Percentiles rank a stretch among this genome's conserved stretches.
Evolutionary conservation across 2,329 filamentous ascomycete species (phyloP).

Genomic region (Aspergillus novoparasiticus): DNA sequence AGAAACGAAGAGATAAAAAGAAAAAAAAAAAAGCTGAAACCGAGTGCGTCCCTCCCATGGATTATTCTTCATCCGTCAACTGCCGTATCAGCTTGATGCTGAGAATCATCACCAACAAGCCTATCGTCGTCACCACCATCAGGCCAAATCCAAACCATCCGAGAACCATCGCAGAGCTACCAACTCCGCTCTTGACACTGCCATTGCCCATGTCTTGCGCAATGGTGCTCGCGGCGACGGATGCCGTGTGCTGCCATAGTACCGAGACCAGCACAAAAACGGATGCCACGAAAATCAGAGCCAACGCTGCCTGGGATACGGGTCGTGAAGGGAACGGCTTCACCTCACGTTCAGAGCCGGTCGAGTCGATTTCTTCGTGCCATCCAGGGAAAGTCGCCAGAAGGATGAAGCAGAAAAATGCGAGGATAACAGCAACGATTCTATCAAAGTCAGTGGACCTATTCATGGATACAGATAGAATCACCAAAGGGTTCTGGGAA

Average conservation of each 20-base stretch:
- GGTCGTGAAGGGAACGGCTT: slow-evolving; percentile 91
- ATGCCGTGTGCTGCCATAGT: slow-evolving; percentile 77
- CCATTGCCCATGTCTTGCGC: slow-evolving; percentile 92
- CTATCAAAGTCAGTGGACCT: slow-evolving; percentile 45
- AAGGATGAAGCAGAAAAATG: slow-evolving; percentile 92
- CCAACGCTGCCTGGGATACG: slow-evolving; percentile 88
- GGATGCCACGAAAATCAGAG: slow-evolving; percentile 77
- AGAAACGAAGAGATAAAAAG: slow-evolving; percentile 9
- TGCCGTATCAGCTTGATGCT: slow-evolving; percentile 80
- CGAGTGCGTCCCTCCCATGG: background rate
- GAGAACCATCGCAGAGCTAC: slow-evolving; percentile 93
- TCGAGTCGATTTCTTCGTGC: slow-evolving; percentile 84
- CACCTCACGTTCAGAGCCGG: slow-evolving; percentile 83
- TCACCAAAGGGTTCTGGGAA: background rate
- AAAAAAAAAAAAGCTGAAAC: slow-evolving; percentile 5
- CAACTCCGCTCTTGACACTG: slow-evolving; percentile 81
- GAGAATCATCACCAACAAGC: slow-evolving; percentile 91
- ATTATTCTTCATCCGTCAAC: slow-evolving; percentile 47
- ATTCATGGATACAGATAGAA: background rate
- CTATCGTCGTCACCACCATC: slow-evolving; percentile 93
- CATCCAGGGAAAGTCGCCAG: slow-evolving; percentile 96
- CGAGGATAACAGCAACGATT: slow-evolving; percentile 96
- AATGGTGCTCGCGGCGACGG: slow-evolving; percentile 90
- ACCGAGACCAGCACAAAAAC: slow-evolving; percentile 69
- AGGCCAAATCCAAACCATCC: slow-evolving; percentile 97